Percentiles rank a stretch among this genome's conserved stretches.
These are phyloP conservation scores for Diaporthe ilicicola DNA, from an alignment of 2,329 filamentous ascomycete species.

Conservation along the genomic window DNA sequence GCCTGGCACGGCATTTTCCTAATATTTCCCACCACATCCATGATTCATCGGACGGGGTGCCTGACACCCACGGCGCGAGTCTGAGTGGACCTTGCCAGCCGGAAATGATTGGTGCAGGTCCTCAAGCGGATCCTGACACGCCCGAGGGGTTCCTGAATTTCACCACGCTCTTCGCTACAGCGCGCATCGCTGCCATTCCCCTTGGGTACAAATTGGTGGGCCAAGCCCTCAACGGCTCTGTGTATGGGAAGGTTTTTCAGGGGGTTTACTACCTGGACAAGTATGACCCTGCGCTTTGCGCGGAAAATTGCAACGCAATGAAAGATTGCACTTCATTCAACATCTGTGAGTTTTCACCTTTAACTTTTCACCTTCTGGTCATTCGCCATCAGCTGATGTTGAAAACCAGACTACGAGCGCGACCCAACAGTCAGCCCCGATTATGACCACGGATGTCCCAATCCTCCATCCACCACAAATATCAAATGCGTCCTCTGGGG, in stretches of 20 bases:
- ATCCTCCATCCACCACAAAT: constrained; percentile 25
- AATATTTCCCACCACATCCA: not conserved
- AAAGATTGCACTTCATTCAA: constrained; percentile 30
- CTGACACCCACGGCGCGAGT: not conserved
- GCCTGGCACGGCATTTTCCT: not conserved
- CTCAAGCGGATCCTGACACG: not conserved
- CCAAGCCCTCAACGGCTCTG: not conserved
- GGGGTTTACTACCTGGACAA: constrained; percentile 2
- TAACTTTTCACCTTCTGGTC: not conserved
- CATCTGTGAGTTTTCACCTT: constrained; percentile 30
- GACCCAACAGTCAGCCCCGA: constrained; percentile 9
- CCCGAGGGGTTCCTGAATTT: not conserved
- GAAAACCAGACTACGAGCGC: constrained; percentile 25
- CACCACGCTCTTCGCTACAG: not conserved
- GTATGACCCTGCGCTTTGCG: constrained; percentile 21
- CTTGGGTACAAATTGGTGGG: constrained; percentile 4
- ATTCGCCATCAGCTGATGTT: not conserved
- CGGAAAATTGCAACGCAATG: not conserved
- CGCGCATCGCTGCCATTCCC: not conserved
- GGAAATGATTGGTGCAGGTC: not conserved
- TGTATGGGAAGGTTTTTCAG: not conserved
- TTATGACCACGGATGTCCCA: constrained; percentile 3
- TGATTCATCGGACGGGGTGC: not conserved
- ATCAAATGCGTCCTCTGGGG: constrained; percentile 33
- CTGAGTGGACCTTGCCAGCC: not conserved